Evolutionary conservation across 2,329 filamentous ascomycete genomes (phyloP), one percentile per base, ranked within the genome.

Genomic region (Ophiostoma himal-ulmi): DNA sequence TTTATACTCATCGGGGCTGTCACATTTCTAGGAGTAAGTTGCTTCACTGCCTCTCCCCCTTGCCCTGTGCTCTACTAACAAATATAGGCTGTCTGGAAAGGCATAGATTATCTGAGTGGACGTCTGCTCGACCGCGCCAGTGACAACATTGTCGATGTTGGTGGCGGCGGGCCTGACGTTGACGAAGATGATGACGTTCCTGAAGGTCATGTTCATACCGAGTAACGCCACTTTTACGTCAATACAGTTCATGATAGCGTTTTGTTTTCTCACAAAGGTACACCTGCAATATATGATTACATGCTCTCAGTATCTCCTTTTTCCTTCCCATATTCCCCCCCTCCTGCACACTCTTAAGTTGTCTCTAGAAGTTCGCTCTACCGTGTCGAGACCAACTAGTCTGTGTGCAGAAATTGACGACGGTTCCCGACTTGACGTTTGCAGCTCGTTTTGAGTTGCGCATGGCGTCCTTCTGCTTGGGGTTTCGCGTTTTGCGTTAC

Each of bases 341-440:
- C 65, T 37, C 74, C 79, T 91, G 93, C 93, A 94, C 91, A 90
- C 91, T 91, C 90, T 96, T 97, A 91, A 97, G 93, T 95, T 96
- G 92, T 87, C 92, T 93, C 92, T 93, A 86, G 86, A 88, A 81
- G 79, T 84, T 68, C 68, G 83, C 84, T 86, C 82, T 82, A 85
- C 91, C 86, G 86, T 94, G 89, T 88, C 87, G 88, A 93, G 92
- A 67, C 89, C 90, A 89, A 95, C 94, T 89, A 95, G 93, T 97
- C 93, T 91, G 88, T 89, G 91, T 96, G 93, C 93, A 92, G 84
- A 97, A 85, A 97, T 86, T 71, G 81, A 86, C 22, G 37, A 34
- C 65, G 39, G 65, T 39, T 48, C 8, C 36, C n/a, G 65, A 34
- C 36, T 48, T 26, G 65, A 34, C 65, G 65, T 67, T 67, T 67